Conservation (phyloP, 345 rosid species). For the Bruguiera gymnorhiza region DNA sequence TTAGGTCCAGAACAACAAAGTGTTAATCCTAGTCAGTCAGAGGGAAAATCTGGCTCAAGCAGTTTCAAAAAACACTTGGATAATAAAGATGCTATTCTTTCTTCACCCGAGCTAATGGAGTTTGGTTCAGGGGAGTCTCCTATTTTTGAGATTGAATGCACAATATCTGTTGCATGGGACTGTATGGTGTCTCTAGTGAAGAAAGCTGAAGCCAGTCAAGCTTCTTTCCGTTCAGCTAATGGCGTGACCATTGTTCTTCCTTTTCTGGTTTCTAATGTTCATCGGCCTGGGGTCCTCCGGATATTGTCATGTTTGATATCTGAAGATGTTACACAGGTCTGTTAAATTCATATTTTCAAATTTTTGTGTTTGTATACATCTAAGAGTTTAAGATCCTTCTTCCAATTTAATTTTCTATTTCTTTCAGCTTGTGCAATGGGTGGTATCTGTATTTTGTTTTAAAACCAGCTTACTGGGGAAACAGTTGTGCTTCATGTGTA, state of each 20-base stretch:
- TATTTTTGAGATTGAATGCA: conserved; percentile 79
- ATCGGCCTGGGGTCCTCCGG: conserved; percentile 89
- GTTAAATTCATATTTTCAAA: conserved; percentile 11
- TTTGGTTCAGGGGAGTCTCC: conserved; percentile 75
- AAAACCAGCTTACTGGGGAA: no score
- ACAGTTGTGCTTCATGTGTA: conserved; percentile 2
- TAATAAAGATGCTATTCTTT: conserved; percentile 73
- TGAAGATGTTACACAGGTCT: conserved; percentile 85
- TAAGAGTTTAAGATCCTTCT: not conserved
- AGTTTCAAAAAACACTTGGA: conserved; percentile 85
- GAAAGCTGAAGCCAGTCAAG: conserved; percentile 91
- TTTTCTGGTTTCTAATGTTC: conserved; percentile 71
- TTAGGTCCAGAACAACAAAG: conserved; percentile 58
- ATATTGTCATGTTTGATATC: conserved; percentile 88
- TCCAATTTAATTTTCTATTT: not conserved
- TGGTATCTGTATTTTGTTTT: no score
- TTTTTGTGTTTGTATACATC: not conserved
- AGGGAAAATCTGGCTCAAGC: conserved; percentile 64
- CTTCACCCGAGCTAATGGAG: conserved; percentile 87
- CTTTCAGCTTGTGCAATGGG: no score
- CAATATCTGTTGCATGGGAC: conserved; percentile 90
- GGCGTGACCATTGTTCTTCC: conserved; percentile 86
- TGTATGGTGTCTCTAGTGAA: conserved; percentile 84
- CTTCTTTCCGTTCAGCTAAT: conserved; percentile 82
- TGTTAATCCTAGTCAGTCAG: conserved; percentile 42